Base-by-base conservation (phyloP, 2,329 filamentous ascomycete species). In the Cyclaneusma minus region DNA sequence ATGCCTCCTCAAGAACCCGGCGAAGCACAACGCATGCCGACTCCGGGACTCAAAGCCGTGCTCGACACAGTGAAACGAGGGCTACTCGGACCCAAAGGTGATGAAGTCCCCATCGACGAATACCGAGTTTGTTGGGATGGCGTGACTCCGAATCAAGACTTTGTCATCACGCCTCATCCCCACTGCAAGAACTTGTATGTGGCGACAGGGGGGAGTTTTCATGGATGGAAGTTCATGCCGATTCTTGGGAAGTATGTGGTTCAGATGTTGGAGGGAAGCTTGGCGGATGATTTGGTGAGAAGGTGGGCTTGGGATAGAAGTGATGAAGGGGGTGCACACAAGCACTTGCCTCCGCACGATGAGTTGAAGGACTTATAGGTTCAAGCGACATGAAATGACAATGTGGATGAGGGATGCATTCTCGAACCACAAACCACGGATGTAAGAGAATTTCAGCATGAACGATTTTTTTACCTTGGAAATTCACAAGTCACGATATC, bases 171-270 rank as follows among this genome's bases (percentile, higher is more conserved):
- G 6, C 55, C 60, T 3, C 58, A 71, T 35, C 59, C 65, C 3
- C 55, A 67, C 33, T 45, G 55, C 5, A 47, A 55, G 37, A 66
- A 65, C 31, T 45, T 77, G 9, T 73, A 63, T 43, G 43, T 78
- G 13, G 70, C 69, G 1, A 64, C 63, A 1, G 69, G 65, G 8
- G 70, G 71, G 2, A 73, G 67, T 8, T 71, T 74, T 35, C 70
- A 76, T 41, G 62, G 63, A 16, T 74, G 64, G 60, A 75, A 76
- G 44, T 73, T 76, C 40, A 50, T 76, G 14, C 69, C 69, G 1
- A 63, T 62, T 13, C 63, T 72, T 35, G 69, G 70, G 3, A 60
- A 64, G 31, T 75, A 75, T 43, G 53, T 69, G 30, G 50, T 55
- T 16, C 55, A 65, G 35, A 54, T 61, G 50, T 43, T 62, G 40